Base-by-base conservation (phyloP, 108 stramenopile species). In the Parietichytrium sp. region DNA sequence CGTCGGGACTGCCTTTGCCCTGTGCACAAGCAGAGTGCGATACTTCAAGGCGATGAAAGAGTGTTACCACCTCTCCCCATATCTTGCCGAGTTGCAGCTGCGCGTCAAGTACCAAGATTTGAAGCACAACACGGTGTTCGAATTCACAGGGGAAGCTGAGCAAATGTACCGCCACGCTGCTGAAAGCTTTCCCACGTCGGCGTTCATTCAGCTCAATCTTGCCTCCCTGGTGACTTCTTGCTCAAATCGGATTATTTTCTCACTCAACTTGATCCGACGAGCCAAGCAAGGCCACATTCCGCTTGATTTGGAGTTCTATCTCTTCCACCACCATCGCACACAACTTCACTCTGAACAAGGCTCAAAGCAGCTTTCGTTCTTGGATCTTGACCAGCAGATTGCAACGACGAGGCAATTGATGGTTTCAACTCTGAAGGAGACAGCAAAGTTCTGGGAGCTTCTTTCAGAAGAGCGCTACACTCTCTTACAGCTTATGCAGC, bases 181-280 rank as follows among this genome's bases (percentile, higher is more conserved):
- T 12, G 61, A 72, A 0, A 10, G 10, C 10, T 6, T 72, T 6
- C 61, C 61, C 8, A 42, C 36, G 38, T 45, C 36, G 20, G 38
- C 61, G 33, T 72, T 45, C 61, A 72, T 72, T 8, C 36, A 42
- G 10, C 61, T 72, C 16, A 45, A 72, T 42, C 38, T 72, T 7
- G 45, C 38, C 42, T 42, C 45, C 45, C 61, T 72, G 7, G 61
- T 42, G 6, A 45, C 61, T n/a, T 45, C 38, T 25, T 33, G 38
- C 20, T 33, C 38, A 8, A 72, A 72, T 72, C 61, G 61, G 15
- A 72, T 72, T 25, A 72, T 72, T n/a, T 72, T 72, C 20, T 33
- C 61, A 42, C 61, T 72, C 38, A 72, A 72, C 61, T 42, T 72
- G 10, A 13, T 72, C 13, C 36, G 38, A n/a, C 61, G 61, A 10